Evolutionary conservation across 1,139 yeast species (phyloP).

Genomic region (Geotrichum carabidarum): DNA sequence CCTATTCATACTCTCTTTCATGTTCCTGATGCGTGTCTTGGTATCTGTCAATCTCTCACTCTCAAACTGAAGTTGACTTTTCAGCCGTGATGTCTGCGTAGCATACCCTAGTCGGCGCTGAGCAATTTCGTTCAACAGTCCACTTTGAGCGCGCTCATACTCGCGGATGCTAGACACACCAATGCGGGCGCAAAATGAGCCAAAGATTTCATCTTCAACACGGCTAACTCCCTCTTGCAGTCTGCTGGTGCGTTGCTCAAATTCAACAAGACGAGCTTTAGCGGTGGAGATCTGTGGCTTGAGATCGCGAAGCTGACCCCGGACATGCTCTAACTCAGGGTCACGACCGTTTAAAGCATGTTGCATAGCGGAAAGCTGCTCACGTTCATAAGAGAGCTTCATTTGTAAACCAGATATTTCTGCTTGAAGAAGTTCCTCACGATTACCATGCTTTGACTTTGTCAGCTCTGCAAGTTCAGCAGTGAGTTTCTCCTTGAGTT

Average conservation of each 20-base stretch:
- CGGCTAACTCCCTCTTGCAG: constrained; percentile 29
- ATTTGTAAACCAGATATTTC: constrained; percentile 55
- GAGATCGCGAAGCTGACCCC: constrained; percentile 26
- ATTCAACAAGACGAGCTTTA: constrained; percentile 24
- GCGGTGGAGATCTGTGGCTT: constrained; percentile 20
- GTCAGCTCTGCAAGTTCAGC: constrained; percentile 50
- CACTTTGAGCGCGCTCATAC: constrained; percentile 60
- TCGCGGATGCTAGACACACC: constrained; percentile 55
- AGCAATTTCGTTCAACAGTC: constrained; percentile 53
- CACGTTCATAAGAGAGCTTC: constrained; percentile 49
- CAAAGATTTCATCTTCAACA: constrained; percentile 42
- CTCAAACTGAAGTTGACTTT: constrained; percentile 63
- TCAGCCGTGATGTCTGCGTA: constrained; percentile 56
- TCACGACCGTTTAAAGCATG: constrained; percentile 52
- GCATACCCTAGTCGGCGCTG: constrained; percentile 60
- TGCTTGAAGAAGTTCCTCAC: constrained; percentile 53
- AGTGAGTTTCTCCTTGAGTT: constrained; percentile 56
- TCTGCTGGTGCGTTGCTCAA: constrained; percentile 32
- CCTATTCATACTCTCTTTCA: constrained; percentile 38
- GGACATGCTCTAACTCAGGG: constrained; percentile 53
- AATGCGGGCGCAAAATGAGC: constrained; percentile 50
- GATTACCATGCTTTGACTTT: constrained; percentile 45
- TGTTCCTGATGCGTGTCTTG: constrained; percentile 41
- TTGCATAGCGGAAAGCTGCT: constrained; percentile 47
- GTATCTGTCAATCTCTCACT: constrained; percentile 52